Base-by-base conservation (phyloP, 2,329 filamentous ascomycete species). In the Aspergillus sp. region DNA sequence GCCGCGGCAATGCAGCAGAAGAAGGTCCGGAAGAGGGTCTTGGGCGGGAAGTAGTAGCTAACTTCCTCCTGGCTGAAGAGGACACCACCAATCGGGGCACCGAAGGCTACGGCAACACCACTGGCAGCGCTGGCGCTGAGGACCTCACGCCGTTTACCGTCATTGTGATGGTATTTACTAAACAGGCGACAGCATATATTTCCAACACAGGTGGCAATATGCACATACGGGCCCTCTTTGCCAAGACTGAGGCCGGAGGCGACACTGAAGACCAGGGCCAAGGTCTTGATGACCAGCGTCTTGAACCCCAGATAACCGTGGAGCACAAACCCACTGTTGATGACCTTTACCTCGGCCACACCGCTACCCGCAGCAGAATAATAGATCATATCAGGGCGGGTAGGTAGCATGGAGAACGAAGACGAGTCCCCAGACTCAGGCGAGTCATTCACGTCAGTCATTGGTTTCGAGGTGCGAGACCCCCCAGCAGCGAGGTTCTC, bases 151-250 rank as follows among this genome's bases (percentile, higher is more conserved):
- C 95, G 83, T 75, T 99, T 99, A 53, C 87, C 95, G 69, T 99
- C 95, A 67, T 99, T 99, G 62, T 85, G 82, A 66, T 95, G 91
- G 73, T 98, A 99, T 72, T 99, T 99, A 60, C 85, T 79, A 67
- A 98, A 98, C n/a, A 98, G 74, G 69, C 95, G 90, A 69, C 93
- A 97, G 33, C 89, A 87, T 70, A 99, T 96, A 68, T 99, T 99
- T 58, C 95, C 95, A 20, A 98, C 88, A 66, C 93, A 96, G 1
- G 93, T 90, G 0, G 93, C 92, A 68, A 98, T 96, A 73, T 99
- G 95, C n/a, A 99, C 95, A 68, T 93, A 98, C 0, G 95, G 95
- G 0, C 93, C 87, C 75, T 97, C 95, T 73, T 99, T 99, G 27
- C 95, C 95, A 42, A 99, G 80, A 70, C 92, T 96, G 59, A 99